These are phyloP conservation scores for Candolleomyces eurysporus DNA, from an alignment of 768 basidiomycete species.

Conservation along the genomic window DNA sequence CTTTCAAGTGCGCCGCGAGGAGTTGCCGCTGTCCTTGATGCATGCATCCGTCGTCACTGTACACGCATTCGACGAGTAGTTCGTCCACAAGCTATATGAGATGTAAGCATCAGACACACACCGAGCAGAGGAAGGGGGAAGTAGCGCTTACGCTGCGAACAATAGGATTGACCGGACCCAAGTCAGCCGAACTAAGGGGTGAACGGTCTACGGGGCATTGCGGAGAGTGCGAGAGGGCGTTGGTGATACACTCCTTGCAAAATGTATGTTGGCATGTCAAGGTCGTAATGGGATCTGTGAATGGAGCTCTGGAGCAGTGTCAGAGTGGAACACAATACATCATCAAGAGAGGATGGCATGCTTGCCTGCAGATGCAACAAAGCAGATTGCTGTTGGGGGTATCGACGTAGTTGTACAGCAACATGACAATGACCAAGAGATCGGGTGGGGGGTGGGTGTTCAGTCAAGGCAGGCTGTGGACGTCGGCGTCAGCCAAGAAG, in stretches of 20 bases:
- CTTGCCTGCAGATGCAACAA: conserved; percentile 20
- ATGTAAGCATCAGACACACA: conserved; percentile 1
- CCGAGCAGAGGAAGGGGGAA: neutral
- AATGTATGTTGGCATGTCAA: conserved; percentile 80
- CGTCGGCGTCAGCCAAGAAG: no score
- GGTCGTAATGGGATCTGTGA: conserved; percentile 73
- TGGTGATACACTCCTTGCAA: conserved; percentile 77
- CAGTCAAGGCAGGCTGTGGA: no score
- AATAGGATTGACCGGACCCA: conserved; percentile 69
- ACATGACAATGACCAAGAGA: conserved; percentile 20
- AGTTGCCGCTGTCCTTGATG: conserved; percentile 67
- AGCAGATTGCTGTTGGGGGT: conserved; percentile 63
- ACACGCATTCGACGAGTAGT: conserved; percentile 69
- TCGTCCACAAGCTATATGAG: conserved; percentile 74
- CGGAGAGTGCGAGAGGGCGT: conserved; percentile 61
- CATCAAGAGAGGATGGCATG: neutral
- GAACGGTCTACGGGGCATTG: conserved; percentile 87
- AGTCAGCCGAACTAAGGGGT: conserved; percentile 53
- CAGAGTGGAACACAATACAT: neutral
- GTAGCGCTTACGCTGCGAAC: conserved; percentile 61
- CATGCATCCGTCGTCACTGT: conserved; percentile 56
- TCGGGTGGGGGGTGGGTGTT: no score
- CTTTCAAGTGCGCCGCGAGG: conserved; percentile 59
- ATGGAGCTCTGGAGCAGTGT: conserved; percentile 53
- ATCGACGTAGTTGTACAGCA: conserved; percentile 57